Evolutionary conservation across 2,329 filamentous ascomycete genomes (phyloP), one percentile per base, ranked within the genome.

Genomic region (Microascus cirrosus): DNA sequence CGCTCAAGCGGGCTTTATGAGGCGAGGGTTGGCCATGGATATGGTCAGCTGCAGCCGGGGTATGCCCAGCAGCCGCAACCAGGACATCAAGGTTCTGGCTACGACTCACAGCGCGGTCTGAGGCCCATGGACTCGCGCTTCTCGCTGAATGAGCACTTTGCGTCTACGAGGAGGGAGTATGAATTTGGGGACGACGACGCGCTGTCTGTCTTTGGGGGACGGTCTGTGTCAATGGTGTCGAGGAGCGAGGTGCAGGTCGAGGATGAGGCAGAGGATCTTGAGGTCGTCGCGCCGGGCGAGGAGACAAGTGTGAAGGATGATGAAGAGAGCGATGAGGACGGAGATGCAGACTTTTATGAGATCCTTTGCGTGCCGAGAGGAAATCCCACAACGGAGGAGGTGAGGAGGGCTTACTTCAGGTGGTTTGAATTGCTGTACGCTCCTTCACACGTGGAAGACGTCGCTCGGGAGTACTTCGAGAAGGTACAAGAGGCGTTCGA

Each of bases 171-270:
- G 35, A 69, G 69, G 54, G 75, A 78, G 59, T 74, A 73, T 55
- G 74, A 77, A 54, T 75, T 78, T 56, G 76, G 70, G 62, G 75
- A 74, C 58, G 76, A 78, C 62, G 76, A 78, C 60, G 71, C 68
- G 22, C 75, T 73, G 48, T 77, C 75, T 20, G 65, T 76, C 51
- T 66, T 73, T 58, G 73, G 74, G 28, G 67, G 67, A 36, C 59
- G 59, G 54, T 66, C 61, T 58, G 66, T 60, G 57, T 62, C 18
- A 34, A n/a, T 35, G 35, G 13, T 32, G 39, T 18, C 28, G 52
- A 22, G 39, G 42, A 42, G 13, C 24, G 54, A 20, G 39, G 34
- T 45, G 15, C 15, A 50, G 13, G 45, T 24, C 20, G 45, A 42
- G 36, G 4, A 12, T 20, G 5, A 22, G 45, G 20, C 15, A 18